Conservation (phyloP, 495 filamentous ascomycete species). For the Penicillium turbatum region DNA sequence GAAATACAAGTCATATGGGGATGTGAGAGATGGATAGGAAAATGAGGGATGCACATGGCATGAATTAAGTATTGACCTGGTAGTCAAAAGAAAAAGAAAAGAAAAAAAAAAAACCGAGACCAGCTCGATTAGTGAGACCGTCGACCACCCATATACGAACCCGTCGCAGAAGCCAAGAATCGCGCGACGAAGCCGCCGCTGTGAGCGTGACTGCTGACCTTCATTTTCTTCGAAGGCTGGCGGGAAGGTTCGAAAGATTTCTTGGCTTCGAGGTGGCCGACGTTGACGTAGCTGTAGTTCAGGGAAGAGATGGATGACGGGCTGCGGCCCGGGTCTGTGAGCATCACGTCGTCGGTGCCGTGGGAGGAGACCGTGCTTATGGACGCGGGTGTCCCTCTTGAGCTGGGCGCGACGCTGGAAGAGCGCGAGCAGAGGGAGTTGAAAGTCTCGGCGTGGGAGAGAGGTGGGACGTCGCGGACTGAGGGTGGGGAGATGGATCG, state of each 20-base stretch:
- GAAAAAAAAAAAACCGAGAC: slow-evolving; percentile 3
- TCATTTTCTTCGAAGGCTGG: slow-evolving; percentile 45
- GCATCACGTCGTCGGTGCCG: slow-evolving; percentile 34
- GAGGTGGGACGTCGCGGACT: slow-evolving; percentile 42
- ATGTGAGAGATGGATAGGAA: background rate
- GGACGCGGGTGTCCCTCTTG: slow-evolving; percentile 39
- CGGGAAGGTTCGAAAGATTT: slow-evolving; percentile 24
- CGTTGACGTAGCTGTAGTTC: slow-evolving; percentile 35
- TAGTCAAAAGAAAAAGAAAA: background rate
- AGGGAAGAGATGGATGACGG: slow-evolving; percentile 28
- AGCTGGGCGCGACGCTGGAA: slow-evolving; percentile 44
- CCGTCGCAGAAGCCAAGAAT: slow-evolving; percentile 42
- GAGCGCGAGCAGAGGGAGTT: slow-evolving; percentile 47
- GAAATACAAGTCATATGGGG: background rate
- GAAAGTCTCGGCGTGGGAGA: slow-evolving; percentile 44
- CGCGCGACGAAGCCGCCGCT: slow-evolving; percentile 40
- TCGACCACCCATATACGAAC: slow-evolving; percentile 42
- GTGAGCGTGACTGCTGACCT: slow-evolving; percentile 23
- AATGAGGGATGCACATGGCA: background rate
- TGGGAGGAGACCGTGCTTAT: slow-evolving; percentile 41
- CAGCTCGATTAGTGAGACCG: slow-evolving; percentile 33
- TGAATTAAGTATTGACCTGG: slow-evolving; percentile 4
- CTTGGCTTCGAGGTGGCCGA: slow-evolving; percentile 24
- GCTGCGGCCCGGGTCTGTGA: slow-evolving; percentile 33
- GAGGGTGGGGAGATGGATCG: slow-evolving; percentile 51